A percentile compares a stretch with the other conserved stretches of the same genome.
Evolutionary conservation across 345 rosid genomes (phyloP).

Genomic region (Toxicodendron radicans): DNA sequence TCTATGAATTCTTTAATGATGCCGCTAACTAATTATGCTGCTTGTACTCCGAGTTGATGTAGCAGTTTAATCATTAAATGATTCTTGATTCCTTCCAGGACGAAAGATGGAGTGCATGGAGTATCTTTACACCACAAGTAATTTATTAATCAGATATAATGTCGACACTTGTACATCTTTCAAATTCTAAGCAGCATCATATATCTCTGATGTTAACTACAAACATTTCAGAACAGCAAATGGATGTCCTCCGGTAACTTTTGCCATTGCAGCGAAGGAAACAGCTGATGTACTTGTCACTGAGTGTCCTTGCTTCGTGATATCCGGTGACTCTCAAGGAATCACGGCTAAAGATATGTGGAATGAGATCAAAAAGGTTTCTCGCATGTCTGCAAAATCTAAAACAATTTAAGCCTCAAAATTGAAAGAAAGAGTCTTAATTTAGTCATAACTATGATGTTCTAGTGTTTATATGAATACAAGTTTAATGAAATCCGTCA

Average conservation of each 20-base stretch:
- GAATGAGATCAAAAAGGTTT: conserved; percentile 86
- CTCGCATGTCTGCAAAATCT: not conserved
- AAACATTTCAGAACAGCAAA: conserved; percentile 64
- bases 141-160: conserved; percentile 10
- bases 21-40: not conserved
- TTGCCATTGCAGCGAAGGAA: conserved; percentile 68
- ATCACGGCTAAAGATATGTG: conserved; percentile 86
- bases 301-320: conserved; percentile 65
- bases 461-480: not conserved
- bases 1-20: not conserved
- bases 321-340: conserved; percentile 53
- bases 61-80: not conserved
- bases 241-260: conserved; percentile 58
- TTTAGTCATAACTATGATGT: not conserved
- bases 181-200: not conserved
- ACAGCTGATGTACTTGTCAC: conserved; percentile 65
- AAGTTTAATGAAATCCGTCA: no score
- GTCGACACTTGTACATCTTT: not conserved
- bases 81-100: conserved; percentile 37
- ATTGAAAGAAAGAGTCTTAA: no score
- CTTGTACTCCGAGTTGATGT: not conserved
- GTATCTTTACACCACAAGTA: conserved; percentile 84
- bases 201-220: conserved; percentile 2
- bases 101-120: conserved; percentile 66
- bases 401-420: not conserved